Percentiles rank a stretch among this genome's conserved stretches.
These are phyloP conservation scores for Kodamaea sp. DNA, from an alignment of 1,139 yeast species.

Conservation along the genomic window DNA sequence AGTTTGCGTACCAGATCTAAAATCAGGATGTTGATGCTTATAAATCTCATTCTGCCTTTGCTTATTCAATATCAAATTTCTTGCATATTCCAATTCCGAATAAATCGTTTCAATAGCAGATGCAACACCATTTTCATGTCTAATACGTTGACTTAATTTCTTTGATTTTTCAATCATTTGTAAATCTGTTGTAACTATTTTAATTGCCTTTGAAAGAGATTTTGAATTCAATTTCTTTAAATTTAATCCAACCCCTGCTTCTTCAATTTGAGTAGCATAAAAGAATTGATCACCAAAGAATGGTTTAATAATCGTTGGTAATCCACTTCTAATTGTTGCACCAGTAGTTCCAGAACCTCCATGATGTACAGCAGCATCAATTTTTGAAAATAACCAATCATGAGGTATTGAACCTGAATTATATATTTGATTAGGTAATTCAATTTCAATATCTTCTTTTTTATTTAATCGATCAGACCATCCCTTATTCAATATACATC, in stretches of 20 bases:
- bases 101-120: constrained; percentile 76
- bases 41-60: constrained; percentile 25
- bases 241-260: constrained; percentile 80
- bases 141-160: constrained; percentile 56
- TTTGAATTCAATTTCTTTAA: constrained; percentile 64
- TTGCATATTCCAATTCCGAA: constrained; percentile 75
- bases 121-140: constrained; percentile 72
- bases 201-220: constrained; percentile 62
- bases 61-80: constrained; percentile 39
- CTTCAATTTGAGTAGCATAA: constrained; percentile 83
- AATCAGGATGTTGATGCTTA: constrained; percentile 20
- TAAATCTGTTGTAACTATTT: constrained; percentile 61
- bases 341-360: constrained; percentile 99
- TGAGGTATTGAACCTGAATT: constrained; percentile 79
- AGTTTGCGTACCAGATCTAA: constrained; percentile 27
- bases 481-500: constrained; percentile 87
- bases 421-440: constrained; percentile 65
- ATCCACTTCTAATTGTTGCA: constrained; percentile 78
- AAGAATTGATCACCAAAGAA: constrained; percentile 96
- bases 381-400: constrained; percentile 86
- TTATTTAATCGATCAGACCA: constrained; percentile 77
- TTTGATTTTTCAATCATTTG: constrained; percentile 66
- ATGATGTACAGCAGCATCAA: constrained; percentile 95
- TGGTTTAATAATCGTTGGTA: constrained; percentile 89
- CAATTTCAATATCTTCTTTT: constrained; percentile 44